These are phyloP conservation scores for Annona squamosa DNA, from an alignment of 164 flowering plant genomes.

Conservation along the genomic window DNA sequence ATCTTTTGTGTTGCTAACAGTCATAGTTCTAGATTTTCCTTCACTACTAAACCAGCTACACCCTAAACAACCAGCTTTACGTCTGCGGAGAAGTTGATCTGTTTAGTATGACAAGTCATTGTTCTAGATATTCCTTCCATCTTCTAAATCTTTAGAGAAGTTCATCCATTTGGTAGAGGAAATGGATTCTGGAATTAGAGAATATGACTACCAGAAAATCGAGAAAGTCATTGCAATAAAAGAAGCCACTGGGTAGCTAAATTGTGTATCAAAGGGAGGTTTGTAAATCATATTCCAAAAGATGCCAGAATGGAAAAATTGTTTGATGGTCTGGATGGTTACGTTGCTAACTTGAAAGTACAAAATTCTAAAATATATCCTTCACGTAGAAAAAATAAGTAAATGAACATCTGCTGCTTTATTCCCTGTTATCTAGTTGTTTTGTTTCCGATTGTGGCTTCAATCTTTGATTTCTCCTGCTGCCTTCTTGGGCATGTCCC, in stretches of 20 bases:
- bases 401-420: background rate
- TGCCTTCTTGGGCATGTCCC: background rate
- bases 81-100: too few relatives aligned
- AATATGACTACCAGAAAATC: too few relatives aligned
- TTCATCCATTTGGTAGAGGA: too few relatives aligned
- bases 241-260: background rate
- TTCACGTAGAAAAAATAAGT: too few relatives aligned
- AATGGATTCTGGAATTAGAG: too few relatives aligned
- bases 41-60: background rate
- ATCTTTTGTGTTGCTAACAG: background rate
- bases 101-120: too few relatives aligned
- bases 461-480: background rate
- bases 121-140: too few relatives aligned
- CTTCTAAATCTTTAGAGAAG: too few relatives aligned
- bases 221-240: too few relatives aligned
- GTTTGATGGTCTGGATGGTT: background rate
- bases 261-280: background rate
- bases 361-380: background rate
- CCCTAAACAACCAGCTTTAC: background rate
- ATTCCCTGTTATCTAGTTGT: background rate
- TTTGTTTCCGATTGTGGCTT: background rate
- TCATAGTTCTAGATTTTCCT: background rate
- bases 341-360: background rate
- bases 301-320: background rate
- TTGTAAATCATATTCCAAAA: background rate